Percentiles rank a stretch among this genome's conserved stretches.
phyloP scores from a whole-genome alignment of 768 basidiomycete species.

The Rhizopogon rudus region DNA sequence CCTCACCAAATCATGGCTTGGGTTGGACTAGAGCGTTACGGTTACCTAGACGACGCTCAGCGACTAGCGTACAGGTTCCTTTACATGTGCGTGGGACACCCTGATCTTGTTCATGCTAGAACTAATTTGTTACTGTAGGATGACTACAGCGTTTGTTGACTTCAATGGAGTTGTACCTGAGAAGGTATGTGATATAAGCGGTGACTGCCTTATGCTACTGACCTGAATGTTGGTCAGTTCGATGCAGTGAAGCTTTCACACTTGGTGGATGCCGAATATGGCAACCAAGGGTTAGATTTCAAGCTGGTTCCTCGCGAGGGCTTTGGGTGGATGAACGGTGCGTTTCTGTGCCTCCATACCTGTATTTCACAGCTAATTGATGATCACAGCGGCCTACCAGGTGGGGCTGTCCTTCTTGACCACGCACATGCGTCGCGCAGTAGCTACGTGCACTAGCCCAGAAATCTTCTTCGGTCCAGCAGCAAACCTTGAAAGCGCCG shows the following conservation, averaged over 20 bases:
- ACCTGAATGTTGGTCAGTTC: conserved; percentile 45
- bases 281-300: conserved; percentile 96
- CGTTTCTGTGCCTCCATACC: conserved; percentile 17
- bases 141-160: conserved; percentile 92
- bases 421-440: conserved; percentile 90
- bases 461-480: conserved; percentile 77
- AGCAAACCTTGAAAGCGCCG: conserved; percentile 29
- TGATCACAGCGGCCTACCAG: conserved; percentile 78
- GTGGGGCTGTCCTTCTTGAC: conserved; percentile 94
- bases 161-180: conserved; percentile 98
- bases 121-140: conserved; percentile 41
- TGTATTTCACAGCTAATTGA: neutral
- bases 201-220: neutral
- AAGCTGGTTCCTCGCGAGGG: conserved; percentile 96
- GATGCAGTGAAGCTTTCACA: conserved; percentile 95
- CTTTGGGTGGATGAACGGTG: conserved; percentile 98
- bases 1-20: conserved; percentile 98
- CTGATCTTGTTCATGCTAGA: neutral
- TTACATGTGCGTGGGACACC: conserved; percentile 67
- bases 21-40: conserved; percentile 96
- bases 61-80: conserved; percentile 92
- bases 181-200: conserved; percentile 51
- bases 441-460: conserved; percentile 91
- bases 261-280: conserved; percentile 95
- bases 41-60: conserved; percentile 90